Conservation (phyloP, 495 filamentous ascomycete genomes). For the Tuber aestivum region DNA sequence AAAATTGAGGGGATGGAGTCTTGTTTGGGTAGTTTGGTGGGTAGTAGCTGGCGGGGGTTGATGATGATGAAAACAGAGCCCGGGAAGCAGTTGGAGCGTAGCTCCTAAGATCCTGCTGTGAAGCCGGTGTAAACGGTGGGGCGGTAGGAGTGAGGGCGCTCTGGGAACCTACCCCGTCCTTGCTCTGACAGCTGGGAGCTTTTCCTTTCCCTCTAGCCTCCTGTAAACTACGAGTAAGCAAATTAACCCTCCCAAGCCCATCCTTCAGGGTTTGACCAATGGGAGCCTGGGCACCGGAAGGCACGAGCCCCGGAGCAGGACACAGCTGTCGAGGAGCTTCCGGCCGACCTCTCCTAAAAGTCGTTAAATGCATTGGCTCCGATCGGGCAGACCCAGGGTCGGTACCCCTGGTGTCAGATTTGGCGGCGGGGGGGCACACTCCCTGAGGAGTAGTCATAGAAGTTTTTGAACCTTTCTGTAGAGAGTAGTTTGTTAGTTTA, state of each 20-base stretch:
- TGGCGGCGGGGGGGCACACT: background rate
- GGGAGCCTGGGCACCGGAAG: background rate
- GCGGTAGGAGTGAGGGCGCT: background rate
- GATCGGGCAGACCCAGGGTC: background rate
- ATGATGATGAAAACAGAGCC: background rate
- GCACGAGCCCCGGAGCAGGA: background rate
- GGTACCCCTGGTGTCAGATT: background rate
- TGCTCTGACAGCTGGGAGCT: background rate
- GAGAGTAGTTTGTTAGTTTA: background rate
- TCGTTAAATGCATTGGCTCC: background rate
- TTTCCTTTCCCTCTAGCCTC: background rate
- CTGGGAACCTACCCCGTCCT: background rate
- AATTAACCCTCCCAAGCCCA: background rate
- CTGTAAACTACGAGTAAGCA: background rate
- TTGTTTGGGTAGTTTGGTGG: background rate
- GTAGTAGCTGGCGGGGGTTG: no score
- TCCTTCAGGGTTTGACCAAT: background rate
- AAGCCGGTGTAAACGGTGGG: background rate
- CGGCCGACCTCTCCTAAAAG: background rate
- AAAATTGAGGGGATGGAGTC: background rate
- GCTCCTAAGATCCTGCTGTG: background rate
- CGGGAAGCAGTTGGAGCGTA: background rate
- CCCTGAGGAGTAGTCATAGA: background rate
- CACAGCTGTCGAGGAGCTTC: background rate
- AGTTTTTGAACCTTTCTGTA: background rate